Evolutionary conservation across 768 basidiomycete genomes (phyloP), one percentile per base, ranked within the genome.

Genomic region (Lactarius deliciosus): DNA sequence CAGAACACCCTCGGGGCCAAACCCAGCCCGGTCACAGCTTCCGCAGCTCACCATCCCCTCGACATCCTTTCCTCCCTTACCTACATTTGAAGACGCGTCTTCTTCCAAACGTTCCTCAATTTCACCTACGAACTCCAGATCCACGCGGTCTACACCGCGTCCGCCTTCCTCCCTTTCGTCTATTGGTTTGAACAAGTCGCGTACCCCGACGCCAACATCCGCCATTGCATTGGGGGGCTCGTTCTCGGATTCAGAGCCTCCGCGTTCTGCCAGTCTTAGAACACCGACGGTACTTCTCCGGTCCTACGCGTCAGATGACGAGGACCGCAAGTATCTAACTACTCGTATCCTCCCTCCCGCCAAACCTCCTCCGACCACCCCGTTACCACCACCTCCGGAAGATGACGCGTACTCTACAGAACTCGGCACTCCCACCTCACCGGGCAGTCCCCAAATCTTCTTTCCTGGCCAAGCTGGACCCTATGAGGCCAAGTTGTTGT

Each of bases 231-330:
- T 68, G 41, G 63, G 66, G 8, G 50, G 66, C 11, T 68, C 66
- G 13, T 68, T 68, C 54, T 68, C 66, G 2, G 66, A 68, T 50
- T 68, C 66, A 20, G 66, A 68, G 36, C 66, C 62, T 28, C 62
- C 66, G 2, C 66, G 66, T 15, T 47, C 65, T 43, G 10, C 57
- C 7, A 53, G 11, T 9, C 6, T 38, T 7, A 54, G 66, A 30
- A 63, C 60, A 10, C 65, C 68, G 2, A 59, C 61, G 10, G n/a
- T 50, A 1, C 22, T 58, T 58, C 60, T 67, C 61, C 62, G 61
- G 11, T 63, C 65, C 10, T 68, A 68, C 13, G 65, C 65, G 3
- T 68, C 68, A 25, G 68, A 69, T 34, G 68, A 69, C 5, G 68
- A 69, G 15, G 65, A 68, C 36, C 61, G 61, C 8, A 50, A 40